Evolutionary conservation across 768 basidiomycete species (phyloP).

Genomic region (Hydnomerulius pinastri): DNA sequence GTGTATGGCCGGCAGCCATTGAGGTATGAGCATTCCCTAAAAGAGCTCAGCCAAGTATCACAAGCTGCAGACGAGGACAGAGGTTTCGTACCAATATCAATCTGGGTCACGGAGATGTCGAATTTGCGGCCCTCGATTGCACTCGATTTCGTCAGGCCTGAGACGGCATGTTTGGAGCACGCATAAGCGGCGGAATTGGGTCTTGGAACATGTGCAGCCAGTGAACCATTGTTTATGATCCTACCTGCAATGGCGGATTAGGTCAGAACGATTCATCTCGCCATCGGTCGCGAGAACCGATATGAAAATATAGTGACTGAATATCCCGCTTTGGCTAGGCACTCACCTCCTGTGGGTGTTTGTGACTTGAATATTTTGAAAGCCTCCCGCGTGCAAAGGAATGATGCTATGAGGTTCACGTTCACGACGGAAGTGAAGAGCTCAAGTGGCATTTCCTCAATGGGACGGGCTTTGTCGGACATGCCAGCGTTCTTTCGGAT

Average conservation of each 20-base stretch:
- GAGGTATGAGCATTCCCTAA: slow-evolving; percentile 71
- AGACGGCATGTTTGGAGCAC: slow-evolving; percentile 77
- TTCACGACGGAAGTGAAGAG: slow-evolving; percentile 66
- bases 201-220: slow-evolving; percentile 72
- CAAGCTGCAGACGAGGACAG: neutral
- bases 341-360: slow-evolving; percentile 65
- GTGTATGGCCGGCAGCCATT: slow-evolving; percentile 50
- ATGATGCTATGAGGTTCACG: slow-evolving; percentile 72
- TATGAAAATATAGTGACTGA: neutral
- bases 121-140: slow-evolving; percentile 74
- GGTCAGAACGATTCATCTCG: too few relatives aligned
- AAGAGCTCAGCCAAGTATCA: neutral
- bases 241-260: slow-evolving; percentile 43
- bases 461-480: slow-evolving; percentile 44
- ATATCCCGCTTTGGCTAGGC: neutral
- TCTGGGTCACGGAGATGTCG: slow-evolving; percentile 76
- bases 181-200: slow-evolving; percentile 68
- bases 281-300: neutral
- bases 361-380: slow-evolving; percentile 74
- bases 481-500: slow-evolving; percentile 72
- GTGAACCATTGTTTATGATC: slow-evolving; percentile 87
- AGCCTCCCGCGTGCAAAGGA: slow-evolving; percentile 78
- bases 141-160: slow-evolving; percentile 74
- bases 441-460: slow-evolving; percentile 63
- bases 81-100: slow-evolving; percentile 71